phyloP scores from a whole-genome alignment of 805 yeast species.

The Brettanomyces custersianus region DNA sequence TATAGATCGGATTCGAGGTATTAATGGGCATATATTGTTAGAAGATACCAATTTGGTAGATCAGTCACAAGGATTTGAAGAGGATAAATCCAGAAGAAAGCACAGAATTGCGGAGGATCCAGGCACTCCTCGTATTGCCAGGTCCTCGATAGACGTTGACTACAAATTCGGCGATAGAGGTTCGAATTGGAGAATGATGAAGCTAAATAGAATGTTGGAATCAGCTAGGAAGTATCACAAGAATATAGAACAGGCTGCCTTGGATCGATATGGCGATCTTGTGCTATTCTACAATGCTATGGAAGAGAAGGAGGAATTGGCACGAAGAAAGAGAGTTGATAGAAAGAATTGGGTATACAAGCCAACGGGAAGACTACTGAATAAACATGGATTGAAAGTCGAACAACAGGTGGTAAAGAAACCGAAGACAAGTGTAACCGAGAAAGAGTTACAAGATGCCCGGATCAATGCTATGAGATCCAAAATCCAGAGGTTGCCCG shows the following conservation, averaged over 20 bases:
- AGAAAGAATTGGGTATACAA: constrained; percentile 14
- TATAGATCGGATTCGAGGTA: constrained; percentile 5
- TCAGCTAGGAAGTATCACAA: neutral
- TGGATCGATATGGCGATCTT: constrained; percentile 21
- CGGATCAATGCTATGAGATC: constrained; percentile 27
- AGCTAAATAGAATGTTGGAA: constrained; percentile 16
- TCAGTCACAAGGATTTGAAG: neutral
- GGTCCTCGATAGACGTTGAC: constrained; percentile 12
- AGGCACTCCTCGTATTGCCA: constrained; percentile 2
- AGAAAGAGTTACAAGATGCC: constrained; percentile 9
- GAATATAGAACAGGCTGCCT: constrained; percentile 19
- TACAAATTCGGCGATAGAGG: constrained; percentile 31
- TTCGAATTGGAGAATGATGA: constrained; percentile 30
- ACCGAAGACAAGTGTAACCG: neutral
- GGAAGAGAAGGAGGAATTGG: constrained; percentile 25
- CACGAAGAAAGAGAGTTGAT: constrained; percentile 10
- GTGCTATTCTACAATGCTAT: constrained; percentile 23
- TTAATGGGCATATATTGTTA: constrained; percentile 8
- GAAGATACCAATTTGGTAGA: neutral
- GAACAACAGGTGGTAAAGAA: constrained; percentile 4
- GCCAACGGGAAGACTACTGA: constrained; percentile 19
- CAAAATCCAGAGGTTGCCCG: constrained; percentile 14
- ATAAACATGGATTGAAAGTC: constrained; percentile 10
- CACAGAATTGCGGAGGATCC: constrained; percentile 1
- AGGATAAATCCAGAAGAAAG: neutral